phyloP scores from a whole-genome alignment of 1,284 basidiomycete species.

The Ceratobasidium papillatum region DNA sequence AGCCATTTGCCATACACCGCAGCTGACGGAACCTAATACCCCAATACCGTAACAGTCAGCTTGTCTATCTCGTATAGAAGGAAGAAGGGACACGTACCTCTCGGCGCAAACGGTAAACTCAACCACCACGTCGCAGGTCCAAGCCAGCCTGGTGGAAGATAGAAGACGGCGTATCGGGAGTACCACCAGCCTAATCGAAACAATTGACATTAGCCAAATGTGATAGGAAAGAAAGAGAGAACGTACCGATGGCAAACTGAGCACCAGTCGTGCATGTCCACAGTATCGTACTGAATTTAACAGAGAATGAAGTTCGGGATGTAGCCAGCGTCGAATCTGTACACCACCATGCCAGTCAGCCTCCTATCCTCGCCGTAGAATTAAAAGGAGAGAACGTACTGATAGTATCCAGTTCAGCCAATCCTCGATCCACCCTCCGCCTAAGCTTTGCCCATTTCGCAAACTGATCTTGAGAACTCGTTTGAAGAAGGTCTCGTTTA shows the following conservation, averaged over 20 bases:
- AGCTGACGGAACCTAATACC: constrained; percentile 81
- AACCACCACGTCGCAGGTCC: constrained; percentile 85
- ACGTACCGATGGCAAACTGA: constrained; percentile 68
- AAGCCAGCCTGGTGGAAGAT: constrained; percentile 87
- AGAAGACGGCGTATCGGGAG: constrained; percentile 87
- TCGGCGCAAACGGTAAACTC: constrained; percentile 82
- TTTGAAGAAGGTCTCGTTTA: constrained; percentile 87
- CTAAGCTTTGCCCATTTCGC: constrained; percentile 97
- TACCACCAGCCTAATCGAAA: constrained; percentile 78
- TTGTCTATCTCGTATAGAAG: background rate
- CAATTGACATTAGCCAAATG: background rate
- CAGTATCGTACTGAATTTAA: constrained; percentile 76
- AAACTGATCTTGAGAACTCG: constrained; percentile 96
- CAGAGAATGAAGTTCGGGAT: constrained; percentile 71
- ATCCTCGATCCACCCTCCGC: constrained; percentile 89
- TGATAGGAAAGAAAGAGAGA: background rate
- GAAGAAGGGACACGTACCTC: constrained; percentile 57
- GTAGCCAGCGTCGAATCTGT: constrained; percentile 75
- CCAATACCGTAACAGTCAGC: constrained; percentile 1
- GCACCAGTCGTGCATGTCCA: constrained; percentile 87
- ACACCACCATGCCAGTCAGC: background rate
- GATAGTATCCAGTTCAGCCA: constrained; percentile 92
- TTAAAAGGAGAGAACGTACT: constrained; percentile 66
- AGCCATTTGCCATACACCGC: constrained; percentile 90
- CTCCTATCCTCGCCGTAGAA: constrained; percentile 3